Percentiles rank a stretch among this genome's conserved stretches.
Evolutionary conservation across 1,139 yeast genomes (phyloP).

Genomic region (Yamadazyma dushanensis): DNA sequence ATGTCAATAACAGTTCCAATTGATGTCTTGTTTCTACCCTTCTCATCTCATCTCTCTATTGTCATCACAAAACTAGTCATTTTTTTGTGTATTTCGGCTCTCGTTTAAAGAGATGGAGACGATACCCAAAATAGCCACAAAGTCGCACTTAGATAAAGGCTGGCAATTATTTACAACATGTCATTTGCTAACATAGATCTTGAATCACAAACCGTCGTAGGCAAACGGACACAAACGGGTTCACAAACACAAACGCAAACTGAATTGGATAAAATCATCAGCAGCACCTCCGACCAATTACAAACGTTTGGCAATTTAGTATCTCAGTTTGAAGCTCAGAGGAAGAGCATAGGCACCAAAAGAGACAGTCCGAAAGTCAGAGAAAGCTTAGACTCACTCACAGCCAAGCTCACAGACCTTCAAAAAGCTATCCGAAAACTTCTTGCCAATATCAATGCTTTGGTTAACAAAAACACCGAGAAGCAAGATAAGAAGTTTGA

Average conservation of each 20-base stretch:
- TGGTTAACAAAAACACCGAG: constrained; percentile 34
- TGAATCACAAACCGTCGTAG: constrained; percentile 45
- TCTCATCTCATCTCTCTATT: too few species aligned
- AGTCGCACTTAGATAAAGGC: neutral
- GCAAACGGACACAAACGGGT: constrained; percentile 12
- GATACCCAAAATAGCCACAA: neutral
- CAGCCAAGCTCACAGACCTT: constrained; percentile 26
- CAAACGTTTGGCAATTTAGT: constrained; percentile 52
- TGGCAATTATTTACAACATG: constrained; percentile 33
- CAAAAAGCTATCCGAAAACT: constrained; percentile 36
- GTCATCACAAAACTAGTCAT: too few species aligned
- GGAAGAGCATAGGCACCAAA: constrained; percentile 54
- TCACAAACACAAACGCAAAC: constrained; percentile 12
- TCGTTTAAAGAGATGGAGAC: too few species aligned
- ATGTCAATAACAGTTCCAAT: too few species aligned
- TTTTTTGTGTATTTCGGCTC: too few species aligned
- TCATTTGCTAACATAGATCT: constrained; percentile 61
- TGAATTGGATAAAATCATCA: constrained; percentile 35
- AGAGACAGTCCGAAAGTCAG: constrained; percentile 50
- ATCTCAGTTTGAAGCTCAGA: constrained; percentile 48
- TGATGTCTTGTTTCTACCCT: too few species aligned
- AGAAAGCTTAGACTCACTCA: constrained; percentile 34
- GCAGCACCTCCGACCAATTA: constrained; percentile 40
- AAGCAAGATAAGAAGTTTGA: constrained; percentile 15
- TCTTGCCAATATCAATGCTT: constrained; percentile 29